phyloP scores from a whole-genome alignment of 495 filamentous ascomycete species.

The Elasticomyces elasticus region DNA sequence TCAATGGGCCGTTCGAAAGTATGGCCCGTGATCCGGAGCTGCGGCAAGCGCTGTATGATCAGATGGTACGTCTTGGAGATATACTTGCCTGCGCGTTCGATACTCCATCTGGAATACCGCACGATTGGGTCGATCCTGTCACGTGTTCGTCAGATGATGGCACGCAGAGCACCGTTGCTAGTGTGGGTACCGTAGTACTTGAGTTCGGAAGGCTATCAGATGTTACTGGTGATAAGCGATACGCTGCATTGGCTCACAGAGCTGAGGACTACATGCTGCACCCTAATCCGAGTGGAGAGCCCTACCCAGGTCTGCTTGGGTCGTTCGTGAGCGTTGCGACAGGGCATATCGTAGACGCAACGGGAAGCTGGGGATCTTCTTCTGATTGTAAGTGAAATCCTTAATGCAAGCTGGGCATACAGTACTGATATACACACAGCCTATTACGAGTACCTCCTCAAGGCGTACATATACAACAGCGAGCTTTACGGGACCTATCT shows the following conservation, averaged over 20 bases:
- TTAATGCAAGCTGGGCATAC: no score
- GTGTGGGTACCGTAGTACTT: constrained; percentile 1
- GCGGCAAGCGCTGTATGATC: not conserved
- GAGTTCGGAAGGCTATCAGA: constrained; percentile 13
- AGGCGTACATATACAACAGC: constrained; percentile 18
- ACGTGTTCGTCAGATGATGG: not conserved
- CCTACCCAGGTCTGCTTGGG: constrained; percentile 15
- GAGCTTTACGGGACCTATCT: constrained; percentile 6
- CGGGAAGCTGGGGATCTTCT: constrained; percentile 9
- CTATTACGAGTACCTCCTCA: constrained; percentile 21
- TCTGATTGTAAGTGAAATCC: constrained; percentile 1
- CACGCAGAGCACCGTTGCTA: not conserved
- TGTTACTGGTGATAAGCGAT: constrained; percentile 6
- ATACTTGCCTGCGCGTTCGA: constrained; percentile 1
- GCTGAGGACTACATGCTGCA: constrained; percentile 1
- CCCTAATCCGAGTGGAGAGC: not conserved
- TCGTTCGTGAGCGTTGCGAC: not conserved
- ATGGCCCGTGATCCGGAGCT: not conserved
- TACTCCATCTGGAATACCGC: constrained; percentile 5
- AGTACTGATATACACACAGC: not conserved
- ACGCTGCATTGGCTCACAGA: constrained; percentile 1
- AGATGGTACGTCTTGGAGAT: constrained; percentile 2
- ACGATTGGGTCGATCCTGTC: constrained; percentile 3
- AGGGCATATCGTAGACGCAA: not conserved
- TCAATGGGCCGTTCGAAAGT: constrained; percentile 6